These are phyloP conservation scores for Podila clonocystis DNA, from an alignment of 192 early-diverging fungal species.

Conservation along the genomic window DNA sequence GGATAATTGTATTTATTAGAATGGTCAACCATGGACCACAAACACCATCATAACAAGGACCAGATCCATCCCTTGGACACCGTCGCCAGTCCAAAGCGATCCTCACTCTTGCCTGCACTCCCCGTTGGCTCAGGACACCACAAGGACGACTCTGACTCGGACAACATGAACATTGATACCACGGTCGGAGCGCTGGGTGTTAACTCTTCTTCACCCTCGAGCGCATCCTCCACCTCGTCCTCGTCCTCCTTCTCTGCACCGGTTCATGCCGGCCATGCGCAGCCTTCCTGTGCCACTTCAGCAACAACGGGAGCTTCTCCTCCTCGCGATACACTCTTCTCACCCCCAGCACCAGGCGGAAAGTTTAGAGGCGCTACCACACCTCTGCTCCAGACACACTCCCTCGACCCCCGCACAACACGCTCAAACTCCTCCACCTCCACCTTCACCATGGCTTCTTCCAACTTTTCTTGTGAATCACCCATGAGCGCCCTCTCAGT, in stretches of 20 bases:
- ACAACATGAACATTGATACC: conserved; percentile 17
- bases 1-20: background rate
- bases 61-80: background rate
- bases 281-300: background rate
- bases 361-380: background rate
- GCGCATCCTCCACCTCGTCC: conserved; percentile 2
- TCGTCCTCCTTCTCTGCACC: background rate
- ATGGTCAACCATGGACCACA: conserved; percentile 12
- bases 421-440: background rate
- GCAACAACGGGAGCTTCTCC: background rate
- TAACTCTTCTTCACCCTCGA: conserved; percentile 6
- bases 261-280: no score
- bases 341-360: background rate
- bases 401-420: conserved; percentile 3
- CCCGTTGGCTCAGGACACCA: conserved; percentile 17
- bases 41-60: conserved; percentile 1
- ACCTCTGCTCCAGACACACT: conserved; percentile 14
- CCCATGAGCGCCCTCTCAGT: conserved; percentile 6
- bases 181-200: conserved; percentile 24
- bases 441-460: background rate
- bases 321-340: background rate
- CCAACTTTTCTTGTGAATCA: background rate
- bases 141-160: conserved; percentile 4
- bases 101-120: conserved; percentile 35
- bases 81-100: background rate